Evolutionary conservation across 345 rosid species (phyloP).

Genomic region (Salix brachista): DNA sequence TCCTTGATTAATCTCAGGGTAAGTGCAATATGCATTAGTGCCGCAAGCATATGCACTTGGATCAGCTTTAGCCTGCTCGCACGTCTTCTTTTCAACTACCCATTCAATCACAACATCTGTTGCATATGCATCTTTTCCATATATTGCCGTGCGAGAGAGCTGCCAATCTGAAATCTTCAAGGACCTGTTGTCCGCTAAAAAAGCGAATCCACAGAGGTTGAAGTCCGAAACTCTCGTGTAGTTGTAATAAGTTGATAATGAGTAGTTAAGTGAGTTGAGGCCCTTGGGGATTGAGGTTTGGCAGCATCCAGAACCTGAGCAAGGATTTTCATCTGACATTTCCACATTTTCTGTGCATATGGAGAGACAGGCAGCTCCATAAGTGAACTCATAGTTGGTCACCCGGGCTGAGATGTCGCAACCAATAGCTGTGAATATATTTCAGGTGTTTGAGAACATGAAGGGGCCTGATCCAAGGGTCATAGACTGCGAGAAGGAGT

Average conservation of each 20-base stretch:
- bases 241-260: rapidly evolving
- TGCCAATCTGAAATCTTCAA: background rate
- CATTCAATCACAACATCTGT: slow-evolving; percentile 17
- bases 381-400: background rate
- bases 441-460: slow-evolving; percentile 12
- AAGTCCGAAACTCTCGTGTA: background rate
- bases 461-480: background rate
- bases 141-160: background rate
- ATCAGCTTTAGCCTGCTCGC: background rate
- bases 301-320: slow-evolving; percentile 33
- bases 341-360: background rate
- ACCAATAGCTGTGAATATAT: slow-evolving; percentile 27
- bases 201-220: slow-evolving; percentile 14
- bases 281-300: slow-evolving; percentile 12
- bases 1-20: slow-evolving; percentile 4
- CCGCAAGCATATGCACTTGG: slow-evolving; percentile 4
- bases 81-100: slow-evolving; percentile 1
- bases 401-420: slow-evolving; percentile 13
- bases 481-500: rapidly evolving
- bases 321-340: background rate
- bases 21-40: background rate
- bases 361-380: slow-evolving; percentile 17
- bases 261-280: background rate
- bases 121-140: background rate
- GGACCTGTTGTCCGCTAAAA: slow-evolving; percentile 12